Conservation (phyloP, 805 yeast species). For the Lachancea fermentati region DNA sequence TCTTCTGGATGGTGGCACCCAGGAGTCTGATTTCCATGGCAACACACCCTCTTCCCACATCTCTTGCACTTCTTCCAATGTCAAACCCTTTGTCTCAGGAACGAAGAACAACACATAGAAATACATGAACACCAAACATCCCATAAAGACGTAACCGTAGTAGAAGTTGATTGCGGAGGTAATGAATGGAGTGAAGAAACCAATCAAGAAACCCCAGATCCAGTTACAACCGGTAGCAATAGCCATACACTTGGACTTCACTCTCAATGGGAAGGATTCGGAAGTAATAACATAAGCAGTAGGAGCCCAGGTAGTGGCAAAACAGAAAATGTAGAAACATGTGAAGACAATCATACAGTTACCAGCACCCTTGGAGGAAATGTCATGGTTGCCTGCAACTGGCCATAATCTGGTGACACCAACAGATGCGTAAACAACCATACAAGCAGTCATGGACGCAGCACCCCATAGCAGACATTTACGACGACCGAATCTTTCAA, state of each 20-base stretch:
- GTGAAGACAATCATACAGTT: conserved; percentile 66
- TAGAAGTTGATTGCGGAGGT: conserved; percentile 57
- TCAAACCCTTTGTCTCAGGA: conserved; percentile 72
- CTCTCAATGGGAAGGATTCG: conserved; percentile 68
- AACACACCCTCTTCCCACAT: conserved; percentile 38
- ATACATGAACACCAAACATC: conserved; percentile 48
- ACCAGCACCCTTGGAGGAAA: conserved; percentile 52
- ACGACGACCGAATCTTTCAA: conserved; percentile 53
- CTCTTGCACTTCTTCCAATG: conserved; percentile 74
- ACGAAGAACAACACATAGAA: conserved; percentile 65
- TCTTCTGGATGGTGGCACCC: conserved; percentile 43
- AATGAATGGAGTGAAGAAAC: conserved; percentile 68
- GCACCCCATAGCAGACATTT: conserved; percentile 45
- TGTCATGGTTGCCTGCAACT: conserved; percentile 35
- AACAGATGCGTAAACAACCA: conserved; percentile 49
- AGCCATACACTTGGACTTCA: conserved; percentile 50
- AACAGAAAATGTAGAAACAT: conserved; percentile 63
- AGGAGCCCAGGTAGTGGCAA: conserved; percentile 75
- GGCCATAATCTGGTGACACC: conserved; percentile 47
- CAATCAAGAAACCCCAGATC: conserved; percentile 59
- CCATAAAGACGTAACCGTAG: conserved; percentile 58
- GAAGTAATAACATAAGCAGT: conserved; percentile 58
- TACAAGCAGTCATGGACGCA: conserved; percentile 42
- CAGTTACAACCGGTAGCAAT: conserved; percentile 59
- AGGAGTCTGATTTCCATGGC: conserved; percentile 42